phyloP scores from a whole-genome alignment of 2,329 filamentous ascomycete species.

The Fusarium globosum region DNA sequence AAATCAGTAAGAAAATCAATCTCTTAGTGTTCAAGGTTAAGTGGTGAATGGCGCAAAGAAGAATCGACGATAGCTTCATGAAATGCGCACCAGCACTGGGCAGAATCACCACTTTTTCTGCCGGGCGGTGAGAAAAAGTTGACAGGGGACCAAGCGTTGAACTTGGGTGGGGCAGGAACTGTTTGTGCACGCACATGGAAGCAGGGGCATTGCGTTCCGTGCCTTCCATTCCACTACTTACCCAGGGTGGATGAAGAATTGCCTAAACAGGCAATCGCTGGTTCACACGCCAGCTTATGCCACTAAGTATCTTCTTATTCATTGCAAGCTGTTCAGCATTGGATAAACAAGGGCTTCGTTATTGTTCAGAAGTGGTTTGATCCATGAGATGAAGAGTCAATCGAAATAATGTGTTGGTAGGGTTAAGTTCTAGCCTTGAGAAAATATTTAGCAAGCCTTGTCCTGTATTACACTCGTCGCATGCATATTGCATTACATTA shows the following conservation, averaged over 20 bases:
- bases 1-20: background rate
- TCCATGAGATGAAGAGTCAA: rapidly evolving
- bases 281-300: background rate
- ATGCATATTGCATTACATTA: background rate
- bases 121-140: slow-evolving; percentile 46
- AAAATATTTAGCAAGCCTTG: background rate
- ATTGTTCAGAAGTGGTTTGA: background rate
- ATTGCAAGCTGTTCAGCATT: background rate
- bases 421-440: background rate
- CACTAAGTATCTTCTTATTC: background rate
- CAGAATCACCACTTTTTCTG: slow-evolving; percentile 45
- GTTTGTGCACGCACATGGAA: slow-evolving; percentile 1
- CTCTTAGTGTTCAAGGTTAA: background rate
- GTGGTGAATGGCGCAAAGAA: slow-evolving; percentile 18
- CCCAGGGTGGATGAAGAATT: slow-evolving; percentile 19
- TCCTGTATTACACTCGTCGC: background rate
- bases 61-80: slow-evolving; percentile 35
- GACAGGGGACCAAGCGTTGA: background rate
- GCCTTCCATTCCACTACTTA: slow-evolving; percentile 19
- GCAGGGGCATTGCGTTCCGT: slow-evolving; percentile 2
- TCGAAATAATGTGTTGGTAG: background rate
- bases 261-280: slow-evolving; percentile 38
- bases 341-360: background rate
- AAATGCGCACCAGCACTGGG: slow-evolving; percentile 5
- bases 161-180: slow-evolving; percentile 10